phyloP scores from a whole-genome alignment of 2,329 filamentous ascomycete genomes.

The Phyllosticta capitalensis region DNA sequence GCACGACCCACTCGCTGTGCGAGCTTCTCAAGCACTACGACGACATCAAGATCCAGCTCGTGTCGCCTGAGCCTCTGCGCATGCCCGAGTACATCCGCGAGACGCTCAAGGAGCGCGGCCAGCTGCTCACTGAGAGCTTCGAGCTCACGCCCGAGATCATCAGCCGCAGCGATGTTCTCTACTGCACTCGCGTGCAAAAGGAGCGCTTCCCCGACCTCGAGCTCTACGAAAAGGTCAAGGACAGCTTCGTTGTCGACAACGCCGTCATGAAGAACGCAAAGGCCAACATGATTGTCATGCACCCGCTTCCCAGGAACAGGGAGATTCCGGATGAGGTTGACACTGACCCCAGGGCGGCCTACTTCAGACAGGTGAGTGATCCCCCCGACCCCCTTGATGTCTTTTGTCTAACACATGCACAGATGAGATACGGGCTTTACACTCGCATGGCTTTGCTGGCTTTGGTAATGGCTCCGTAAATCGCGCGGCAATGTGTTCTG shows the following conservation, averaged over 20 bases:
- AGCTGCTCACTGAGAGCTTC: constrained; percentile 66
- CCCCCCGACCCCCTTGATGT: background rate
- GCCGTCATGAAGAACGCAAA: constrained; percentile 84
- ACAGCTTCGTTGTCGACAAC: constrained; percentile 84
- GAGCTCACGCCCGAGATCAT: constrained; percentile 80
- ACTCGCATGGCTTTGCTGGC: constrained; percentile 96
- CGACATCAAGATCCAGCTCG: constrained; percentile 84
- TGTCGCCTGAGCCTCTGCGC: constrained; percentile 68
- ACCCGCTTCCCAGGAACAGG: constrained; percentile 85
- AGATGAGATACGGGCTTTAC: constrained; percentile 98
- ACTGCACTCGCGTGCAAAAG: constrained; percentile 94
- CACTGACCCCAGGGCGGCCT: constrained; percentile 91
- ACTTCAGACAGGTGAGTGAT: constrained; percentile 94
- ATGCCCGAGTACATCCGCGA: constrained; percentile 68
- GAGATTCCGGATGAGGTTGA: constrained; percentile 95
- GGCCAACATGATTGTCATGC: constrained; percentile 86
- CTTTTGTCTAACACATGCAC: constrained; percentile 33
- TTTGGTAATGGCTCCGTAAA: constrained; percentile 63
- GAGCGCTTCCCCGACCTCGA: constrained; percentile 78
- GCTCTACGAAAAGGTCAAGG: constrained; percentile 81
- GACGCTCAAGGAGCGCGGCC: constrained; percentile 61
- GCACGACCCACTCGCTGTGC: constrained; percentile 89
- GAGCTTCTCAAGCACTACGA: constrained; percentile 86
- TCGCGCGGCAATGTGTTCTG: background rate
- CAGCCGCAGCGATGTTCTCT: constrained; percentile 79